Evolutionary conservation across 192 early-diverging fungal species (phyloP).

Genomic region (Coemansia pectinata): DNA sequence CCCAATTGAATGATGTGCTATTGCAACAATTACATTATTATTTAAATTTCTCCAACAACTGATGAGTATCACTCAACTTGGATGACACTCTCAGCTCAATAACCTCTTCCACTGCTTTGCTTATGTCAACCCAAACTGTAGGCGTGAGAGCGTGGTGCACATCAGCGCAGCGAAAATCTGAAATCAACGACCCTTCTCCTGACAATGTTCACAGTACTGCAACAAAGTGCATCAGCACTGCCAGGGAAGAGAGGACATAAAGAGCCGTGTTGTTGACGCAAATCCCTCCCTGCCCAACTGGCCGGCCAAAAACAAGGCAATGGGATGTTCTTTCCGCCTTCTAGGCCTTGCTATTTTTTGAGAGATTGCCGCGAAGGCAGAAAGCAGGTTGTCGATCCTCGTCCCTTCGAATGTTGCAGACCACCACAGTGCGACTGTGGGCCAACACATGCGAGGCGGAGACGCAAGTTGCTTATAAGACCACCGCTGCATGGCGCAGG

Average conservation of each 20-base stretch:
- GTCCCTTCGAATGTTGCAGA: background rate
- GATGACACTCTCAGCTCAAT: background rate
- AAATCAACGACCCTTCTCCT: background rate
- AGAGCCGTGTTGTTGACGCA: background rate
- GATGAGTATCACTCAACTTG: background rate
- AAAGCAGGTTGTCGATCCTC: conserved; percentile 8
- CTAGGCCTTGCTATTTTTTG: background rate
- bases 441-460: background rate
- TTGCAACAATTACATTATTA: background rate
- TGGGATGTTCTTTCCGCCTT: conserved; percentile 2
- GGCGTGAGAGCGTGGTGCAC: background rate
- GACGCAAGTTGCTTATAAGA: conserved; percentile 3
- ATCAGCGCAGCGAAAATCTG: background rate
- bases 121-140: background rate
- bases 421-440: conserved; percentile 9
- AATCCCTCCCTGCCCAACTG: background rate
- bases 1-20: background rate
- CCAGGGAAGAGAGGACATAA: background rate
- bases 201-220: background rate
- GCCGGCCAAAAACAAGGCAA: background rate
- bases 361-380: conserved; percentile 1
- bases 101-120: background rate
- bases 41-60: background rate
- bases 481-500: background rate
- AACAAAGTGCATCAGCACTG: background rate